Conservation (phyloP, 768 basidiomycete species). For the Sarcomyxa edulis region DNA sequence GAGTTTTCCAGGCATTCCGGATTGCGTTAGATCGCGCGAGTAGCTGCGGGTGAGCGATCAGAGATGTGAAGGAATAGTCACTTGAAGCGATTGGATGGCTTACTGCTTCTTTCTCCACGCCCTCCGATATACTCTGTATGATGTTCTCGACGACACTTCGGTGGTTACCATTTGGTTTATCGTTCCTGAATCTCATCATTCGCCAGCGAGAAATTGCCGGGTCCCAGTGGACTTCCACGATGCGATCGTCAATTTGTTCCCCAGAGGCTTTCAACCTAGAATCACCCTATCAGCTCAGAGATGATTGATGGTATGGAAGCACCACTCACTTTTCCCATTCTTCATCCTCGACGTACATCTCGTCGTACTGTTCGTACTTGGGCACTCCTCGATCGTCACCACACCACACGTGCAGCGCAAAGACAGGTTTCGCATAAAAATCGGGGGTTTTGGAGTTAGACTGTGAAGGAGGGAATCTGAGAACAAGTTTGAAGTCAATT, state of each 20-base stretch:
- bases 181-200: slow-evolving; percentile 91
- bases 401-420: slow-evolving; percentile 77
- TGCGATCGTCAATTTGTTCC: slow-evolving; percentile 89
- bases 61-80: slow-evolving; percentile 6
- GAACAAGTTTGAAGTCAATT: slow-evolving; percentile 92
- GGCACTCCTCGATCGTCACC: slow-evolving; percentile 54
- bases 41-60: slow-evolving; percentile 40
- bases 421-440: slow-evolving; percentile 79
- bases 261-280: slow-evolving; percentile 75
- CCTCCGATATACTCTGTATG: slow-evolving; percentile 87
- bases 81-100: slow-evolving; percentile 20
- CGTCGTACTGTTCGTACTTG: slow-evolving; percentile 82
- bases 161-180: slow-evolving; percentile 93
- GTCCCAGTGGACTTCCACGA: slow-evolving; percentile 95
- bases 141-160: slow-evolving; percentile 80
- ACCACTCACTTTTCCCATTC: slow-evolving; percentile 87
- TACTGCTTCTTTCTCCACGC: slow-evolving; percentile 86
- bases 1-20: slow-evolving; percentile 71
- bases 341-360: slow-evolving; percentile 77
- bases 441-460: slow-evolving; percentile 61
- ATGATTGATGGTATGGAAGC: neutral
- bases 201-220: slow-evolving; percentile 61
- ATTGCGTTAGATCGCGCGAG: slow-evolving; percentile 59
- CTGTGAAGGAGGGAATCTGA: slow-evolving; percentile 79
- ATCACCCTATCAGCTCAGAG: neutral